Evolutionary conservation across 805 yeast species (phyloP).

Genomic region (Candida endomychidarum): DNA sequence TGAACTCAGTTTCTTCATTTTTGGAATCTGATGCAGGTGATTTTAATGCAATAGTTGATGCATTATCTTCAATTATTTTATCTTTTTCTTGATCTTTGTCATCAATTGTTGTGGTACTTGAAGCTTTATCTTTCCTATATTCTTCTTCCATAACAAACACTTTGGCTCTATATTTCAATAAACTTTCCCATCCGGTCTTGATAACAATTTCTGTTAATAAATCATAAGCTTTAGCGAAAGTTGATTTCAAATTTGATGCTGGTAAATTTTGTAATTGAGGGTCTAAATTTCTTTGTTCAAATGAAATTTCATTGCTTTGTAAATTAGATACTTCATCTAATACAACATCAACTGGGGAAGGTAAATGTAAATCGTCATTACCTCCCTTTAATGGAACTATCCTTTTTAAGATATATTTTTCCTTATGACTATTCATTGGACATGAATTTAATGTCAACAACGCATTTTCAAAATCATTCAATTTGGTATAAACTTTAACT

Average conservation of each 20-base stretch:
- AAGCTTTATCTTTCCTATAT: constrained; percentile 38
- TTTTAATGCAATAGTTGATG: constrained; percentile 39
- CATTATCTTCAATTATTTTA: constrained; percentile 4
- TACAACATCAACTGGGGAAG: constrained; percentile 73
- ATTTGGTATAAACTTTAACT: constrained; percentile 60
- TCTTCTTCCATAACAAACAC: constrained; percentile 51
- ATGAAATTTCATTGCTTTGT: constrained; percentile 61
- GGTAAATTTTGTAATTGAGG: constrained; percentile 62
- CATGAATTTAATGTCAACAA: constrained; percentile 72
- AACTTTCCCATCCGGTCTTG: constrained; percentile 47
- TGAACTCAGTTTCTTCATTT: constrained; percentile 45
- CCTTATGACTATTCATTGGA: constrained; percentile 77
- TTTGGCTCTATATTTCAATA: constrained; percentile 45
- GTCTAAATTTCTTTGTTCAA: constrained; percentile 66
- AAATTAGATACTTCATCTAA: constrained; percentile 66
- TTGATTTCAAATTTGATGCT: constrained; percentile 61
- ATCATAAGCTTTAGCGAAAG: constrained; percentile 46
- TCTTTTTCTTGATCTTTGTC: constrained; percentile 11
- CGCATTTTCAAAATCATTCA: constrained; percentile 70
- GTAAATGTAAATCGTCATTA: constrained; percentile 62
- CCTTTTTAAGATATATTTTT: constrained; percentile 60
- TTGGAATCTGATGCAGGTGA: constrained; percentile 29
- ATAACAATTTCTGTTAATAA: constrained; percentile 45
- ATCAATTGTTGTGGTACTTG: constrained; percentile 8
- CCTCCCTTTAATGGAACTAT: constrained; percentile 51